Base-by-base conservation (phyloP, 2,329 filamentous ascomycete species). In the Diaporthe citrichinensis region DNA sequence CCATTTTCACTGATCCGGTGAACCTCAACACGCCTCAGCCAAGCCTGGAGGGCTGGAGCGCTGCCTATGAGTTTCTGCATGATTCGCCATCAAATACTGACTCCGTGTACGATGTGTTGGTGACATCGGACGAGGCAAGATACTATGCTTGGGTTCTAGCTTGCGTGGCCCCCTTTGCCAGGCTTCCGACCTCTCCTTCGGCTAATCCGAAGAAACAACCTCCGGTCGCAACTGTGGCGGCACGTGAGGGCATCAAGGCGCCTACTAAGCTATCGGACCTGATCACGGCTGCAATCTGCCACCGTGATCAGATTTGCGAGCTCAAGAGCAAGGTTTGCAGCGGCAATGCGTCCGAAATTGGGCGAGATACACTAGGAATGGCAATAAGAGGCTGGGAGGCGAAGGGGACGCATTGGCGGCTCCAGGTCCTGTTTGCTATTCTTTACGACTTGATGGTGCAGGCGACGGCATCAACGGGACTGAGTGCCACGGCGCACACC, bases 101-200 rank as follows among this genome's bases (percentile, higher is more conserved):
- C 0, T 88, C 89, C 23, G 85, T 90, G 78, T 87, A 89, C 74
- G 79, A 86, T 39, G 80, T 88, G 2, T 87, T 97, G 1, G 84
- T 95, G 14, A 88, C 88, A 20, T 90, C 91, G 71, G 84, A 90
- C 0, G 91, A 94, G 69, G 93, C 93, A 25, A 82, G 84, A n/a
- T 96, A 94, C 82, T 86, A 93, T 59, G 90, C 93, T 9, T 98
- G 96, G 95, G 86, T 94, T 25, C 88, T 97, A 28, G 91, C 92
- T 2, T 92, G 95, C 7, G 83, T 97, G 34, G 89, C 91, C 20
- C 96, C 96, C 0, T 98, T 95, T 92, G 81, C 91, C 86, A 81
- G 86, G 85, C 78, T 88, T 10, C 49, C 74, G 15, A 81, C 85
- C 28, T 86, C 89, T 4, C 25, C 20, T 23, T 34, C 58, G n/a